Evolutionary conservation across 345 rosid species (phyloP).

Genomic region (Pelargonium nanum): DNA sequence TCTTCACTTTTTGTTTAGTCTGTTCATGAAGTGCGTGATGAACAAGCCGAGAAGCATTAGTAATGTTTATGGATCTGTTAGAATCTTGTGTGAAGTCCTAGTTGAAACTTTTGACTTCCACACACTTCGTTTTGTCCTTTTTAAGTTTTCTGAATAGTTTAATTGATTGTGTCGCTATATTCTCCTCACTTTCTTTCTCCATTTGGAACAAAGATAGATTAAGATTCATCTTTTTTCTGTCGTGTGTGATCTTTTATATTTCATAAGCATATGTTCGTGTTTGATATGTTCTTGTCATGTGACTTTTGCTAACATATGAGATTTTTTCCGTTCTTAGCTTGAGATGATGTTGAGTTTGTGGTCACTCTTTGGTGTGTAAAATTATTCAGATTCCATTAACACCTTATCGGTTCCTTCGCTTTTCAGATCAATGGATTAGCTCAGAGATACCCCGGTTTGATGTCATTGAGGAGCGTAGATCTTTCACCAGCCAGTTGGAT

Average conservation of each 20-base stretch:
- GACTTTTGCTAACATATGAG: no score
- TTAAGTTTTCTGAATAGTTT: background rate
- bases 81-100: constrained; percentile 17
- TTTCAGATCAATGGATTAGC: constrained; percentile 70
- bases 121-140: background rate
- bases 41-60: no score
- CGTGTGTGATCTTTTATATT: background rate
- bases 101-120: constrained; percentile 24
- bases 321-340: background rate
- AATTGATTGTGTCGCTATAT: background rate
- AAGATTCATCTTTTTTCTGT: background rate
- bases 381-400: constrained; percentile 12
- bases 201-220: background rate
- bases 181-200: background rate
- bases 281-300: no score
- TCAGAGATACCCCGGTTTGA: constrained; percentile 62
- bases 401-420: constrained; percentile 7
- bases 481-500: constrained; percentile 99
- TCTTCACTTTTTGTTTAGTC: constrained; percentile 3
- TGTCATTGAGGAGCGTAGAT: constrained; percentile 91
- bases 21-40: no score
- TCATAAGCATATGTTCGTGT: no score
- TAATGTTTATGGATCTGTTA: no score
- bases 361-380: background rate
- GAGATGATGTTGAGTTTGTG: background rate